Evolutionary conservation across 2,329 filamentous ascomycete species (phyloP).

Genomic region (Monilinia polystroma): DNA sequence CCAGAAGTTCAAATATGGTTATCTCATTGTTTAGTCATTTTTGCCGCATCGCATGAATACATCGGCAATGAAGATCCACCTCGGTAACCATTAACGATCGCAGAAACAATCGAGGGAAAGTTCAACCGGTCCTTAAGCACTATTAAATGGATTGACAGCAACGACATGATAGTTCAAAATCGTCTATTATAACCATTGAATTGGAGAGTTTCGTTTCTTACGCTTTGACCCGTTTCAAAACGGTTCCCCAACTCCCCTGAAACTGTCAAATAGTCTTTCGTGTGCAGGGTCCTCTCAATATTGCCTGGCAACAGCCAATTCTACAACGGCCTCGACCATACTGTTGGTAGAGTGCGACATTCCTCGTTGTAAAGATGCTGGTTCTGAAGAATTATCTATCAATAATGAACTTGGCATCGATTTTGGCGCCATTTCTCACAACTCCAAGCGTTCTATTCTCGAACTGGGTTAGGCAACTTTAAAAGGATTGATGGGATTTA

Average conservation of each 20-base stretch:
- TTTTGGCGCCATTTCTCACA: conserved; percentile 4
- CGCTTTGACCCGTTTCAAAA: conserved; percentile 20
- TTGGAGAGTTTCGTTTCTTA: not conserved
- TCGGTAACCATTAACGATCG: not conserved
- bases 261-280: conserved; percentile 5
- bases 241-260: conserved; percentile 16
- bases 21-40: not conserved
- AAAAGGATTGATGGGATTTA: not conserved
- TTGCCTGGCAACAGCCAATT: conserved; percentile 6
- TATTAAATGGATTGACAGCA: not conserved
- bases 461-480: not conserved
- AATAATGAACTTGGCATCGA: conserved; percentile 17
- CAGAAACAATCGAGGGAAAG: not conserved
- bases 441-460: not conserved
- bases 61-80: not conserved
- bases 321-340: not conserved
- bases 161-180: not conserved
- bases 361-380: not conserved
- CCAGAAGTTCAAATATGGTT: not conserved
- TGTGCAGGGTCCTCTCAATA: not conserved
- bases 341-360: conserved; percentile 6
- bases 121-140: not conserved
- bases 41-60: not conserved
- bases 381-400: not conserved
- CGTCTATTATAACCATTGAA: not conserved